Conservation (phyloP, 768 basidiomycete genomes). For the Exidia glandulosa region DNA sequence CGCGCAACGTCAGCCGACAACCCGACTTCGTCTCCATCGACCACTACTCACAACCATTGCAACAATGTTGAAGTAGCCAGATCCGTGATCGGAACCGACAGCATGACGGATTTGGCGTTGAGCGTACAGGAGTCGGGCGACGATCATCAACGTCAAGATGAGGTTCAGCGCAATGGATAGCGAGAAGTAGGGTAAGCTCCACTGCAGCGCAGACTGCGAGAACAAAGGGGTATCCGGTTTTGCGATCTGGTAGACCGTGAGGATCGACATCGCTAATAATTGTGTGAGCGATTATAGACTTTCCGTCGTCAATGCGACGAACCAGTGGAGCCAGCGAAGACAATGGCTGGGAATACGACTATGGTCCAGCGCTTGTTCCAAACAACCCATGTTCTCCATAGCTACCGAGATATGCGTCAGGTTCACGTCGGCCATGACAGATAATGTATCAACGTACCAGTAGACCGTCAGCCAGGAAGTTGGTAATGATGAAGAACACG, state of each 20-base stretch:
- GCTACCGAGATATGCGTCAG: background rate
- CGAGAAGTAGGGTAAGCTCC: background rate
- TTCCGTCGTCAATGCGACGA: background rate
- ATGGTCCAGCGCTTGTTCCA: background rate
- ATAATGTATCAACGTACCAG: background rate
- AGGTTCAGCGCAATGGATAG: background rate
- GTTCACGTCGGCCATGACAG: background rate
- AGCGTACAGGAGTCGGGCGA: background rate
- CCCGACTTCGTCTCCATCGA: background rate
- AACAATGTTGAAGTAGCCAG: background rate
- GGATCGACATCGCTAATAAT: background rate
- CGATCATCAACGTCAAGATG: background rate
- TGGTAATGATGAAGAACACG: background rate
- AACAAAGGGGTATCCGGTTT: background rate
- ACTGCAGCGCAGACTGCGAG: background rate
- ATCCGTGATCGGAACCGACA: background rate
- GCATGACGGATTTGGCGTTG: background rate
- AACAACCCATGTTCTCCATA: background rate
- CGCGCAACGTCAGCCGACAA: background rate
- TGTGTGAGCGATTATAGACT: background rate
- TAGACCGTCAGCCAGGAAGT: background rate
- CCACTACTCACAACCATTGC: background rate
- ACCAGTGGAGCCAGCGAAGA: background rate
- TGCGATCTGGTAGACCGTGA: background rate
- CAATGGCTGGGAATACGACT: background rate